Evolutionary conservation across 768 basidiomycete species (phyloP).

Genomic region (Kwoniella heveanensis): DNA sequence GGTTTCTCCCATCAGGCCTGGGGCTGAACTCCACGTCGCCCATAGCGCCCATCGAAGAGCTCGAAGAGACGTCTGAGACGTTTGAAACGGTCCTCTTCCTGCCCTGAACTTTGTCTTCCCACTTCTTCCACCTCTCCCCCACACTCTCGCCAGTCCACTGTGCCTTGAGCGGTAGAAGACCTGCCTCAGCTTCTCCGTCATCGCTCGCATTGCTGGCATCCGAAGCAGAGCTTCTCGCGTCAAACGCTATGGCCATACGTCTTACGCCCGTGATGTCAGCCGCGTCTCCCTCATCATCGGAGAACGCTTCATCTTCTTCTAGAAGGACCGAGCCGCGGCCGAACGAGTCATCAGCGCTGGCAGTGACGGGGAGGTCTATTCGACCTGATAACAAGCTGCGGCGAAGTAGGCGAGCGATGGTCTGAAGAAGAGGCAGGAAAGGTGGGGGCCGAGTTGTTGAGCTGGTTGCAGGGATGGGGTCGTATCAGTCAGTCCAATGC

Average conservation of each 20-base stretch:
- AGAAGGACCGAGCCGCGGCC: slow-evolving; percentile 30
- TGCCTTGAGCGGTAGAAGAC: slow-evolving; percentile 1
- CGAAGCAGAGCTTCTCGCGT: slow-evolving; percentile 28
- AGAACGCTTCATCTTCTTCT: slow-evolving; percentile 39
- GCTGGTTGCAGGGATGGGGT: too few relatives aligned
- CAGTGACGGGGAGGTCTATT: slow-evolving; percentile 11
- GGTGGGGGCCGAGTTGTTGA: slow-evolving; percentile 37
- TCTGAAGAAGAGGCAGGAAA: slow-evolving; percentile 43
- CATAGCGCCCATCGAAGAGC: slow-evolving; percentile 21
- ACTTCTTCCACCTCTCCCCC: slow-evolving; percentile 26
- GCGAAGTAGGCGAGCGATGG: slow-evolving; percentile 43
- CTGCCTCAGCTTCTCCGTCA: slow-evolving; percentile 18
- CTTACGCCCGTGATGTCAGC: slow-evolving; percentile 32
- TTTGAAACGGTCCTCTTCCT: slow-evolving; percentile 16
- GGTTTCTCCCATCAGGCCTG: neutral
- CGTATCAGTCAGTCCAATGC: neutral
- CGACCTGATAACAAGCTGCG: slow-evolving; percentile 37
- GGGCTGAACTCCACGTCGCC: slow-evolving; percentile 38
- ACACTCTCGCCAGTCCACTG: slow-evolving; percentile 44
- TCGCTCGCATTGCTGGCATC: slow-evolving; percentile 31
- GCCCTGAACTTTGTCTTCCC: slow-evolving; percentile 22
- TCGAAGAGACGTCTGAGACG: slow-evolving; percentile 8
- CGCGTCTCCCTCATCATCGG: slow-evolving; percentile 20
- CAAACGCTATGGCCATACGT: slow-evolving; percentile 40
- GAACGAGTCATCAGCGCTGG: slow-evolving; percentile 18